phyloP scores from a whole-genome alignment of 2,329 filamentous ascomycete species.

The Talaromyces islandicus region DNA sequence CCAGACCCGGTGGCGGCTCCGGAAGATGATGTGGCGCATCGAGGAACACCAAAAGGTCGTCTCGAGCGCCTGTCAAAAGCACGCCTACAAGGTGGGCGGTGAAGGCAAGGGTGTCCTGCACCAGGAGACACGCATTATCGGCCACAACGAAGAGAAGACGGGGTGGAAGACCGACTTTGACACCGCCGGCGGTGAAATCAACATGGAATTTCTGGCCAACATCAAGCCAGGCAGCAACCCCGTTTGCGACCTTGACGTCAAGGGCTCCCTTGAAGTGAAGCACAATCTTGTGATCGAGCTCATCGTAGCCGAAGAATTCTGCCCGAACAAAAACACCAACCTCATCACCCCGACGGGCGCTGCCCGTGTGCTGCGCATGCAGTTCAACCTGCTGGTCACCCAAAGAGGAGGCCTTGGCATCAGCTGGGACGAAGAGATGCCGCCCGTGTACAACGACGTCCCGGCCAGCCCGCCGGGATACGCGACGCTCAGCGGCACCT shows the following conservation, averaged over 20 bases:
- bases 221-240: slow-evolving; percentile 59
- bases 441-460: slow-evolving; percentile 89
- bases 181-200: slow-evolving; percentile 65
- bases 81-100: slow-evolving; percentile 60
- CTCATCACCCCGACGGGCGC: slow-evolving; percentile 81
- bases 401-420: slow-evolving; percentile 82
- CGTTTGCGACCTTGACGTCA: slow-evolving; percentile 69
- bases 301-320: slow-evolving; percentile 88
- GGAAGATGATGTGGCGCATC: slow-evolving; percentile 87
- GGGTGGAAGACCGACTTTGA: slow-evolving; percentile 85
- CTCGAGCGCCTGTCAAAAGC: slow-evolving; percentile 72
- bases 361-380: slow-evolving; percentile 84
- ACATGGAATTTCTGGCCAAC: slow-evolving; percentile 68
- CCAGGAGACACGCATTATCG: slow-evolving; percentile 69
- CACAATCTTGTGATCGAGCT: slow-evolving; percentile 88
- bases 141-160: slow-evolving; percentile 71
- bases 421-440: slow-evolving; percentile 94
- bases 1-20: slow-evolving; percentile 80
- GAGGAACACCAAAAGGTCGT: slow-evolving; percentile 79
- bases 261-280: slow-evolving; percentile 69
- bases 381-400: slow-evolving; percentile 77
- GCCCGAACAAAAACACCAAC: slow-evolving; percentile 61
- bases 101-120: slow-evolving; percentile 66
- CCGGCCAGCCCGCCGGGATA: slow-evolving; percentile 77
- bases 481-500: slow-evolving; percentile 35